Percentiles rank a stretch among this genome's conserved stretches.
Conservation (phyloP, 164 flowering plant genomes). For the Protea cynaroides region DNA sequence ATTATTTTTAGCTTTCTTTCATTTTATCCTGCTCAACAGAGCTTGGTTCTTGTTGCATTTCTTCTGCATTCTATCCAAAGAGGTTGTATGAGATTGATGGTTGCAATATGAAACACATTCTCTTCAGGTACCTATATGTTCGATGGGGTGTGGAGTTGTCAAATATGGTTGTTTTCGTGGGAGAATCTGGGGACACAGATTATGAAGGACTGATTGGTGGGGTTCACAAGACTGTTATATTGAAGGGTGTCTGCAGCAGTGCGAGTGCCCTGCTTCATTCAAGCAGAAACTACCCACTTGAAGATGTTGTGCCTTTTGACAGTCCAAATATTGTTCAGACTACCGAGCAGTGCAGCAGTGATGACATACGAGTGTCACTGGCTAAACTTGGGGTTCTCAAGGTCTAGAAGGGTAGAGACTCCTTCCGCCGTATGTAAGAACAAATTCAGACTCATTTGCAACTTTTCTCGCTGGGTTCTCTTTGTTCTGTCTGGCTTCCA, state of each 20-base stretch:
- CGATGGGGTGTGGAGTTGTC: slow-evolving; percentile 85
- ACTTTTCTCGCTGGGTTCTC: no score
- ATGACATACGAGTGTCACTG: slow-evolving; percentile 38
- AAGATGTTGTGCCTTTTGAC: slow-evolving; percentile 68
- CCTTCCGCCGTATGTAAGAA: not conserved
- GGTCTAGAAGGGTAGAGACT: slow-evolving; percentile 16
- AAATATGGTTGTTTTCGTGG: slow-evolving; percentile 76
- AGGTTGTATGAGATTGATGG: not conserved
- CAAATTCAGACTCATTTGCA: not conserved
- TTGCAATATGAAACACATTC: not conserved
- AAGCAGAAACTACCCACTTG: slow-evolving; percentile 64
- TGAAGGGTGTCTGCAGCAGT: slow-evolving; percentile 53
- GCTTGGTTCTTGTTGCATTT: not conserved
- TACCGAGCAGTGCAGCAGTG: slow-evolving; percentile 32
- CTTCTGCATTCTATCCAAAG: not conserved
- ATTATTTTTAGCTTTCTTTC: no score
- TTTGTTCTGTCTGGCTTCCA: not conserved
- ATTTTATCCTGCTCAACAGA: not conserved
- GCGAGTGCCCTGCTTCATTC: slow-evolving; percentile 45
- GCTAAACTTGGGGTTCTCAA: slow-evolving; percentile 39
- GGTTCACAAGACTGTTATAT: slow-evolving; percentile 61
- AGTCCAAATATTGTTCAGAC: slow-evolving; percentile 59
- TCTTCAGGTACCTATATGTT: slow-evolving; percentile 63
- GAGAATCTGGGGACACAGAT: slow-evolving; percentile 90
- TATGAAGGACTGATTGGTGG: slow-evolving; percentile 92